These are phyloP conservation scores for Xylaria palmicola DNA, from an alignment of 495 filamentous ascomycete species.

Conservation along the genomic window DNA sequence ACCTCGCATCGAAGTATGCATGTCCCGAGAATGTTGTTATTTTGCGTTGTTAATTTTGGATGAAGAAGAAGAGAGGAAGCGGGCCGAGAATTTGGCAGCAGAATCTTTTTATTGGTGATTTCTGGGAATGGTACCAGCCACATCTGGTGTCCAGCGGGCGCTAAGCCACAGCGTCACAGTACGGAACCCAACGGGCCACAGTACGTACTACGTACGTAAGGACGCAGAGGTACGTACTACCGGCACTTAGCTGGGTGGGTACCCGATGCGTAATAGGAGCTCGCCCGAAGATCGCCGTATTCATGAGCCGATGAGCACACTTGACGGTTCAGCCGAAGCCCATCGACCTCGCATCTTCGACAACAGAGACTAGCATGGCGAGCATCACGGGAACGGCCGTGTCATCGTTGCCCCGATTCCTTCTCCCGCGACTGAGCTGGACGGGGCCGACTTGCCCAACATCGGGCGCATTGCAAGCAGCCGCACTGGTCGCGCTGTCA, in stretches of 20 bases:
- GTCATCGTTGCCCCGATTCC: slow-evolving; percentile 47
- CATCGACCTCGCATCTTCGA: not conserved
- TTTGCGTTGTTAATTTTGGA: slow-evolving; percentile 55
- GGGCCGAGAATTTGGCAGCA: slow-evolving; percentile 16
- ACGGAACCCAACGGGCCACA: too few relatives aligned
- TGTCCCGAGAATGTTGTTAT: slow-evolving; percentile 49
- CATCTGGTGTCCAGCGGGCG: slow-evolving; percentile 12
- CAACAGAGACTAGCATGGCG: slow-evolving; percentile 28
- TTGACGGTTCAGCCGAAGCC: not conserved
- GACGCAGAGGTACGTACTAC: not conserved
- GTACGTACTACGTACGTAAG: not conserved
- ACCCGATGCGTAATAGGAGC: not conserved
- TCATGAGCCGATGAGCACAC: not conserved
- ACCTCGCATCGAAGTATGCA: slow-evolving; percentile 45
- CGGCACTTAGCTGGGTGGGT: not conserved
- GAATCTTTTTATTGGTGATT: slow-evolving; percentile 3
- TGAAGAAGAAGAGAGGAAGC: slow-evolving; percentile 33
- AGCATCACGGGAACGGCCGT: slow-evolving; percentile 24
- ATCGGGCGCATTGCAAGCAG: slow-evolving; percentile 21
- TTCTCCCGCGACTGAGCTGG: slow-evolving; percentile 57
- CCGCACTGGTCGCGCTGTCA: slow-evolving; percentile 24
- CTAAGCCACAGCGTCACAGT: too few relatives aligned
- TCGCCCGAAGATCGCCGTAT: not conserved
- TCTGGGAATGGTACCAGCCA: slow-evolving; percentile 6
- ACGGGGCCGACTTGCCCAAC: slow-evolving; percentile 27